Evolutionary conservation across 345 rosid genomes (phyloP).

Genomic region (Angophora floribunda): DNA sequence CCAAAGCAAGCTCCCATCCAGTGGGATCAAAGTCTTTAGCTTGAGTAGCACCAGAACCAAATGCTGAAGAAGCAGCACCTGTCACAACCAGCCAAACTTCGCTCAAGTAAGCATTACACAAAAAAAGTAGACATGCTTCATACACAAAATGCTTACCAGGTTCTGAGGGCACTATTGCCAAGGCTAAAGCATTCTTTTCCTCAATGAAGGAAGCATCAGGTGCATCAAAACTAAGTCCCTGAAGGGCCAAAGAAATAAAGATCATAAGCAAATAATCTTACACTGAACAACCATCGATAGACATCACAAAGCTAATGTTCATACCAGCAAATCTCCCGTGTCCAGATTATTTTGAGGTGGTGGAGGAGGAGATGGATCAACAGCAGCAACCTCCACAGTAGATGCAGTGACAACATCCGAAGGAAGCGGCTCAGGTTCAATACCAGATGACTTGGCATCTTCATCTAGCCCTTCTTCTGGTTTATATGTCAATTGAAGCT

Average conservation of each 20-base stretch:
- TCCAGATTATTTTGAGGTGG: conserved; percentile 43
- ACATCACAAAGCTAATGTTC: background rate
- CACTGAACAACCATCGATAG: background rate
- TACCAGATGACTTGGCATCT: conserved; percentile 34
- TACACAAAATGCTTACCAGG: conserved; percentile 16
- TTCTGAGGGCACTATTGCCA: conserved; percentile 77
- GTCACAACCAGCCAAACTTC: background rate
- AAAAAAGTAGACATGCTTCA: background rate
- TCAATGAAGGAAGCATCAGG: conserved; percentile 70
- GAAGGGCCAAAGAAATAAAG: conserved; percentile 1
- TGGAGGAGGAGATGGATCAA: conserved; percentile 21
- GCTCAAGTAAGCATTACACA: background rate
- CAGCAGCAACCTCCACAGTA: conserved; percentile 30
- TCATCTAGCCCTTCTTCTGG: conserved; percentile 70
- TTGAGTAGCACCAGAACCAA: conserved; percentile 40
- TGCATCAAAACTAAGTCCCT: conserved; percentile 59
- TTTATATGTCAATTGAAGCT: conserved; percentile 72
- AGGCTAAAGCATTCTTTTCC: conserved; percentile 83
- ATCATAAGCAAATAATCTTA: background rate
- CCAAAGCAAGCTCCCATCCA: conserved; percentile 97
- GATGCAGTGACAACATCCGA: conserved; percentile 30
- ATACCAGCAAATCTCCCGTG: conserved; percentile 82
- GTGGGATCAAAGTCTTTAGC: conserved; percentile 65
- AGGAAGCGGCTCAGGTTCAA: conserved; percentile 56
- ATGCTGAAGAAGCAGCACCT: conserved; percentile 40